A percentile compares a stretch with the other conserved stretches of the same genome.
phyloP scores from a whole-genome alignment of 2,329 filamentous ascomycete species.

The Cytospora schulzeri region DNA sequence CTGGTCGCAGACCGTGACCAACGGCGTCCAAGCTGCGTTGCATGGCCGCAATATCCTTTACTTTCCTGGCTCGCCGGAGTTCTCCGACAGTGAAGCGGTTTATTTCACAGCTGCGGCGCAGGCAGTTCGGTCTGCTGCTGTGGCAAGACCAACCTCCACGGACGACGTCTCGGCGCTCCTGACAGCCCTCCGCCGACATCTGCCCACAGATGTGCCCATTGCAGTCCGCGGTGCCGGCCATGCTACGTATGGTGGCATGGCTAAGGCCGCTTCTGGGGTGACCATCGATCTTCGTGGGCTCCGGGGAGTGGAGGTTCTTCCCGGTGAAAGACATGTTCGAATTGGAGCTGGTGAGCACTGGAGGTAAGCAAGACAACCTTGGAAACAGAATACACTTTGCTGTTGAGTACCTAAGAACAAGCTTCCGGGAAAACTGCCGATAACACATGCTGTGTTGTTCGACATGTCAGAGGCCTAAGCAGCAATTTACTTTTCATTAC shows the following conservation, averaged over 20 bases:
- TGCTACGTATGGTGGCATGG: constrained; percentile 15
- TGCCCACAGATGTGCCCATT: constrained; percentile 5
- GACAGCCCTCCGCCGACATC: background rate
- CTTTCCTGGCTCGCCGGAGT: constrained; percentile 13
- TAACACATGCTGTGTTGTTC: background rate
- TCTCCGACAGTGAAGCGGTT: background rate
- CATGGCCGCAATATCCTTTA: constrained; percentile 16
- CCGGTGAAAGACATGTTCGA: background rate
- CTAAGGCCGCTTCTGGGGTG: constrained; percentile 13
- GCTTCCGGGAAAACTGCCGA: background rate
- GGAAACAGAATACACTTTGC: background rate
- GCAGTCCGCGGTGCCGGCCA: constrained; percentile 11
- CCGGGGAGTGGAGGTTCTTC: background rate
- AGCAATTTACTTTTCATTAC: background rate
- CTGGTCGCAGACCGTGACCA: too few species aligned
- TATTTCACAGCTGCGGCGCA: constrained; percentile 17
- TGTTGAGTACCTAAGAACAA: background rate
- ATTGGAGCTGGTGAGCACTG: constrained; percentile 12
- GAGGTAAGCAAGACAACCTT: background rate
- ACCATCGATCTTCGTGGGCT: constrained; percentile 19
- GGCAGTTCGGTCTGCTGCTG: constrained; percentile 1
- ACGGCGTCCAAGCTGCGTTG: too few species aligned
- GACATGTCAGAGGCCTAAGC: background rate
- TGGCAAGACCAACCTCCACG: constrained; percentile 5
- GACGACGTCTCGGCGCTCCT: constrained; percentile 15